Percentiles rank a stretch among this genome's conserved stretches.
These are phyloP conservation scores for Emergomyces africanus DNA, from an alignment of 2,329 filamentous ascomycete species.

Conservation along the genomic window DNA sequence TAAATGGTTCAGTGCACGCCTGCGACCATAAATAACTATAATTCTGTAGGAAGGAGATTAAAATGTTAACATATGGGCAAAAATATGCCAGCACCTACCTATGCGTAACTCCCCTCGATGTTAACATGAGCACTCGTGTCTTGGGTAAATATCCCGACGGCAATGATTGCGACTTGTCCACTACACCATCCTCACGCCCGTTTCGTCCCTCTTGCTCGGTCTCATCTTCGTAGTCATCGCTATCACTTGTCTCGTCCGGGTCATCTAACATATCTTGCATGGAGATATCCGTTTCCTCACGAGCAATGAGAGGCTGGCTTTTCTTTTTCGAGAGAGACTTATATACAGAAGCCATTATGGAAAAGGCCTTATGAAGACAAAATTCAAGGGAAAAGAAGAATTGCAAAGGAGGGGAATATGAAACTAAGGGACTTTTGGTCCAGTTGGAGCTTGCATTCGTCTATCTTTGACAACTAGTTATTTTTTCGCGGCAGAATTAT, in stretches of 20 bases:
- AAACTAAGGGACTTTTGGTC: neutral
- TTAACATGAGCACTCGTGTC: conserved; percentile 69
- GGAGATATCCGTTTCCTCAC: conserved; percentile 7
- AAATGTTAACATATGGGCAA: neutral
- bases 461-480: neutral
- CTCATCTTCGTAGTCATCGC: conserved; percentile 39
- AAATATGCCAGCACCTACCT: conserved; percentile 40
- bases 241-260: conserved; percentile 16
- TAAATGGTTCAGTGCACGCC: neutral
- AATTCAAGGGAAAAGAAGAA: neutral
- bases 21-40: neutral
- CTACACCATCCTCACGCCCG: neutral
- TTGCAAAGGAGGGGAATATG: neutral
- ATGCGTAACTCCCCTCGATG: conserved; percentile 83
- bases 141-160: conserved; percentile 25
- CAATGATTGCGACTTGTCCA: conserved; percentile 10
- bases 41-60: neutral
- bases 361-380: neutral
- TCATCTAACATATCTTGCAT: conserved; percentile 12
- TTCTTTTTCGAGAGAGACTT: conserved; percentile 36
- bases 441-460: neutral
- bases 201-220: conserved; percentile 39
- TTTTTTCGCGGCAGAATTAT: neutral
- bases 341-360: conserved; percentile 43
- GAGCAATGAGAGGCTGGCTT: conserved; percentile 1